Evolutionary conservation across 1,284 basidiomycete species (phyloP), one percentile per base, ranked within the genome.

Genomic region (Microbotryum silenes-acaulis): DNA sequence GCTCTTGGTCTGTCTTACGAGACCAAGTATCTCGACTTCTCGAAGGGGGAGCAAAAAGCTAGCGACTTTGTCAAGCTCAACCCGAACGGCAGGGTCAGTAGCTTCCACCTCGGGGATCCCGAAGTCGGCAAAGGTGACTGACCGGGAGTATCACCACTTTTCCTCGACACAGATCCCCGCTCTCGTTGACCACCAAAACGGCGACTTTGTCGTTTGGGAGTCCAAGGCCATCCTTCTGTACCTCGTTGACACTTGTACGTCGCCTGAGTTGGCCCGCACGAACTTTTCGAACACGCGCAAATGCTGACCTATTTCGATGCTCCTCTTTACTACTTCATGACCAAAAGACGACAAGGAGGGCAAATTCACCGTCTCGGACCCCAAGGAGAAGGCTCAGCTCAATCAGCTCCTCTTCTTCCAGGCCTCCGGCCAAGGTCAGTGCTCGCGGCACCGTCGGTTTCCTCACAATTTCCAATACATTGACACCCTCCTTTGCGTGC

Each of bases 101-200:
- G 12, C 6, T 27, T 6, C 31, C n/a, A 29, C n/a, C 9, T 31
- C 29, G 25, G 5, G 14, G 27, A 29, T 20, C 14, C 20, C 5
- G 6, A 27, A 27, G 27, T 27, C 27, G 27, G 27, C 6, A 27
- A 5, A 27, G 31, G 12, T 52, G 20, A 33, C 51, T 52, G 18
- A 52, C 29, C 9, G 6, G n/a, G 29, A 37, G 2, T 12, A 52
- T 54, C 72, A 74, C 20, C 12, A 37, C 9, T 9, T 9, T 37
- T 16, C 6, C 14, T 37, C 37, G 2, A 37, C 37, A 16, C 37
- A 37, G 37, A 75, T 76, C 49, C 76, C 76, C 9, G 70, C 72
- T 25, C 59, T 77, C 49, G 71, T 77, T 37, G 76, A 77, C 67
- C 75, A 76, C 67, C 31, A 63, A 50, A 75, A 75, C 65, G 60